Conservation (phyloP, 140 eudicot genomes). For the Erigeron philadelphicus region DNA sequence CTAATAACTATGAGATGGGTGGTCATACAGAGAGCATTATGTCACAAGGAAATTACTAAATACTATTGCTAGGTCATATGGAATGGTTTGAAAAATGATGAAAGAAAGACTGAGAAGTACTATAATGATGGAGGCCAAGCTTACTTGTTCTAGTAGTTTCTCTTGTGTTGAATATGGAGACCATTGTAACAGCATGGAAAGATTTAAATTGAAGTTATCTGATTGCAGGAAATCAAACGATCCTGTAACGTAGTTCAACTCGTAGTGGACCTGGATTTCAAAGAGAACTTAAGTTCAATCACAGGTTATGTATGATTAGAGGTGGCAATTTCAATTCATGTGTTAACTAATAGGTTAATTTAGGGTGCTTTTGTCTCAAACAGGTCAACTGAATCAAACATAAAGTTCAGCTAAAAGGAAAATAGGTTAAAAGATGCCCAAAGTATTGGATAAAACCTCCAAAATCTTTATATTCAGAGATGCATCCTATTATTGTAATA, state of each 20-base stretch:
- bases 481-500: too few species aligned
- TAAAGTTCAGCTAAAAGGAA: background rate
- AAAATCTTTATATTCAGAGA: too few species aligned
- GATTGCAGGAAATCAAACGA: conserved; percentile 37
- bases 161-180: conserved; percentile 72
- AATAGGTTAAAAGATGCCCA: background rate
- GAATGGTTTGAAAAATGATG: background rate
- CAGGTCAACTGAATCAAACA: background rate
- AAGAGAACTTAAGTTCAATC: conserved; percentile 15
- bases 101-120: background rate
- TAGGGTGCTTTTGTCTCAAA: background rate
- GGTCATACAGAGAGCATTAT: background rate
- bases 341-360: background rate
- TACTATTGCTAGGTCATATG: background rate
- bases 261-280: conserved; percentile 64
- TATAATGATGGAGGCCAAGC: conserved; percentile 5
- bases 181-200: conserved; percentile 71
- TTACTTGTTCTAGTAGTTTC: conserved; percentile 65
- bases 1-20: background rate
- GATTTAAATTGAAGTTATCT: conserved; percentile 36
- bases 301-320: conserved; percentile 12
- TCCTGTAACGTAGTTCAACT: conserved; percentile 36
- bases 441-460: background rate
- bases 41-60: background rate
- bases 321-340: background rate